Evolutionary conservation across 2,329 filamentous ascomycete genomes (phyloP).

Genomic region (Pseudopyricularia javanii): DNA sequence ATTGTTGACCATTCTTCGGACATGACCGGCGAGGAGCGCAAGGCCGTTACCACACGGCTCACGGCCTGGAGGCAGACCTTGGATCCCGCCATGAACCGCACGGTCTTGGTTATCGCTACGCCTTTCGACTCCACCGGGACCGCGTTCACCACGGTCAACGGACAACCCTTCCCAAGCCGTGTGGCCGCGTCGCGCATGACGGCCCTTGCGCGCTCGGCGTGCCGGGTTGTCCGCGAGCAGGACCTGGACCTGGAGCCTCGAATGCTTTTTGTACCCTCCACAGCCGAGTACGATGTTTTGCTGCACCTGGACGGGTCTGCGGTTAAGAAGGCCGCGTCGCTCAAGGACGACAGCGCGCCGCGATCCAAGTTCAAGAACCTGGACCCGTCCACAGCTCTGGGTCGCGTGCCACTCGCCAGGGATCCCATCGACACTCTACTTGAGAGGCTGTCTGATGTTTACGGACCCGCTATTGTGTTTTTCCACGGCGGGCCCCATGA

Average conservation of each 20-base stretch:
- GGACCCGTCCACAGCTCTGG: slow-evolving; percentile 39
- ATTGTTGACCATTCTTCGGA: slow-evolving; percentile 63
- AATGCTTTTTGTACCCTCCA: slow-evolving; percentile 59
- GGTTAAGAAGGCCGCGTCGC: slow-evolving; percentile 23
- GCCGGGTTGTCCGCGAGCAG: slow-evolving; percentile 42
- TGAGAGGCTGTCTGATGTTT: slow-evolving; percentile 53
- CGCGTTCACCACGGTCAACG: slow-evolving; percentile 61
- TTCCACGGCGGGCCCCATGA: slow-evolving; percentile 56
- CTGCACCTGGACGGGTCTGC: slow-evolving; percentile 53
- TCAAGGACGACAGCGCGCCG: slow-evolving; percentile 19
- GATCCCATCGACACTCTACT: slow-evolving; percentile 53
- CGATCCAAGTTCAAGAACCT: slow-evolving; percentile 65
- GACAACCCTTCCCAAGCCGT: slow-evolving; percentile 47
- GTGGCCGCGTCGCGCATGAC: slow-evolving; percentile 79
- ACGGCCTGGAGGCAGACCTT: slow-evolving; percentile 69
- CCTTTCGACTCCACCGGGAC: slow-evolving; percentile 66
- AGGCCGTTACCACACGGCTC: slow-evolving; percentile 46
- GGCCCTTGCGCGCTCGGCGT: slow-evolving; percentile 65
- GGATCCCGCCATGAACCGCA: slow-evolving; percentile 77
- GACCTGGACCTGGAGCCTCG: slow-evolving; percentile 40
- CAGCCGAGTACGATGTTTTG: slow-evolving; percentile 77
- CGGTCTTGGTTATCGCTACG: slow-evolving; percentile 70
- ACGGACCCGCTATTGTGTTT: slow-evolving; percentile 61
- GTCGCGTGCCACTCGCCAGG: slow-evolving; percentile 36
- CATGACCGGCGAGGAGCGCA: slow-evolving; percentile 41